Percentiles rank a stretch among this genome's conserved stretches.
Evolutionary conservation across 768 basidiomycete species (phyloP).

Genomic region (Rhodotorula toruloides): DNA sequence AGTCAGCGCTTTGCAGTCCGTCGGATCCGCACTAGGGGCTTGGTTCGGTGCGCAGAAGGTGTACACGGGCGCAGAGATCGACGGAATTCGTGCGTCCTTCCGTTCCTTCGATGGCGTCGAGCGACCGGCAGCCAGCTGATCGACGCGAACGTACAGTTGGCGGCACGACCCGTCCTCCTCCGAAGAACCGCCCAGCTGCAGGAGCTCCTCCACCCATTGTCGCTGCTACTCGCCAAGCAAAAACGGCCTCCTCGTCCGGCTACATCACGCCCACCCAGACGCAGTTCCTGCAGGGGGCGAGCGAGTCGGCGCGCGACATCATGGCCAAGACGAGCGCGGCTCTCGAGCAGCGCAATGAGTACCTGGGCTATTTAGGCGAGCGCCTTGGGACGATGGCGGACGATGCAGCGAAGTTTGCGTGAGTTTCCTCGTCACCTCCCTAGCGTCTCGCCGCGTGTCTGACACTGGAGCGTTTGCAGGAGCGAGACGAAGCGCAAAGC

Average conservation of each 20-base stretch:
- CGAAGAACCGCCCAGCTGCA: conserved; percentile 10
- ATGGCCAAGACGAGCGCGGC: conserved; percentile 36
- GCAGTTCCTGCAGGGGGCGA: conserved; percentile 19
- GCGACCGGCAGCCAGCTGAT: not conserved
- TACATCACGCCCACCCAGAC: not conserved
- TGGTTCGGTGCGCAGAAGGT: conserved; percentile 32
- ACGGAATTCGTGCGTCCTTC: conserved; percentile 25
- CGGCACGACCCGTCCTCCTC: conserved; percentile 34
- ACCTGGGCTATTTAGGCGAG: conserved; percentile 38
- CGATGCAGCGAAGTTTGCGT: conserved; percentile 37
- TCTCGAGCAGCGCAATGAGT: conserved; percentile 38
- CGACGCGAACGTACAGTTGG: conserved; percentile 16
- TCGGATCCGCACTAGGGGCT: conserved; percentile 5
- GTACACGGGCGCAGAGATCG: conserved; percentile 30
- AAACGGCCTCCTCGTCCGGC: not conserved
- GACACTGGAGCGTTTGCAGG: too few species aligned
- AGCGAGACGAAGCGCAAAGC: conserved; percentile 24
- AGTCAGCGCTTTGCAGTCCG: conserved; percentile 1
- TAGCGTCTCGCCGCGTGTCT: too few species aligned
- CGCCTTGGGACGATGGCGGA: conserved; percentile 27
- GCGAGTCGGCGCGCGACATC: conserved; percentile 30
- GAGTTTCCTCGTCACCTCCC: too few species aligned
- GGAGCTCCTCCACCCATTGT: conserved; percentile 12
- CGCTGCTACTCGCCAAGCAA: conserved; percentile 1
- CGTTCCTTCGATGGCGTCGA: not conserved